phyloP scores from a whole-genome alignment of 495 filamentous ascomycete species.

The Jackrogersella minutella region DNA sequence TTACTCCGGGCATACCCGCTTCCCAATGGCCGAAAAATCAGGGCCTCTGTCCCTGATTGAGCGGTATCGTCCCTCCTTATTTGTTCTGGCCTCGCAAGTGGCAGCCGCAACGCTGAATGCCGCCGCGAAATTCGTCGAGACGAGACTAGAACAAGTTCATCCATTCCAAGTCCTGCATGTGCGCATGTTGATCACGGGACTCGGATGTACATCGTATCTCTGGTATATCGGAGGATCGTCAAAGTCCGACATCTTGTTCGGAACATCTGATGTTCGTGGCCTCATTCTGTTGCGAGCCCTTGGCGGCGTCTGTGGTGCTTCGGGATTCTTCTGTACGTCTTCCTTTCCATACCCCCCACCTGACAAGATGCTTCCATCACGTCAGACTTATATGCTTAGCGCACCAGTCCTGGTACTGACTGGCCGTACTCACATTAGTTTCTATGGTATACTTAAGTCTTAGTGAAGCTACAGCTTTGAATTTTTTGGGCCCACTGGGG shows the following conservation, averaged over 20 bases:
- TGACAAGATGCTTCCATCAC: not conserved
- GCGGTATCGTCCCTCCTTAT: conserved; percentile 4
- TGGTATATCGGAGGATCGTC: not conserved
- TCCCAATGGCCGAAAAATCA: not conserved
- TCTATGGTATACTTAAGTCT: not conserved
- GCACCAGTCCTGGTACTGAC: not conserved
- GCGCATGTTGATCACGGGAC: not conserved
- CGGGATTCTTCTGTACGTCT: conserved; percentile 2
- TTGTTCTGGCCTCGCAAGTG: not conserved
- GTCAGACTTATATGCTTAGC: not conserved
- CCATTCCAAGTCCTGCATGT: conserved; percentile 4
- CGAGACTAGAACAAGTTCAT: not conserved
- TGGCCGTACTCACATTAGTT: not conserved
- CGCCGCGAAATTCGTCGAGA: not conserved
- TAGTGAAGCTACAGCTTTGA: conserved; percentile 4
- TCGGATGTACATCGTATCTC: conserved; percentile 5
- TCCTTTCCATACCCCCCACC: not conserved
- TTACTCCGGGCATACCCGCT: not conserved
- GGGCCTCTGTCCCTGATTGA: not conserved
- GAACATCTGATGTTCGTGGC: not conserved
- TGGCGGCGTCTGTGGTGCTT: not conserved
- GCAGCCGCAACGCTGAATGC: not conserved
- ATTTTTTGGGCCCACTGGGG: not conserved
- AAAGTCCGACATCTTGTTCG: conserved; percentile 1
- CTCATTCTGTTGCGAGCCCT: not conserved